A percentile compares a stretch with the other conserved stretches of the same genome.
Conservation (phyloP, 2,329 filamentous ascomycete species). For the Geoglossum cookeanum region DNA sequence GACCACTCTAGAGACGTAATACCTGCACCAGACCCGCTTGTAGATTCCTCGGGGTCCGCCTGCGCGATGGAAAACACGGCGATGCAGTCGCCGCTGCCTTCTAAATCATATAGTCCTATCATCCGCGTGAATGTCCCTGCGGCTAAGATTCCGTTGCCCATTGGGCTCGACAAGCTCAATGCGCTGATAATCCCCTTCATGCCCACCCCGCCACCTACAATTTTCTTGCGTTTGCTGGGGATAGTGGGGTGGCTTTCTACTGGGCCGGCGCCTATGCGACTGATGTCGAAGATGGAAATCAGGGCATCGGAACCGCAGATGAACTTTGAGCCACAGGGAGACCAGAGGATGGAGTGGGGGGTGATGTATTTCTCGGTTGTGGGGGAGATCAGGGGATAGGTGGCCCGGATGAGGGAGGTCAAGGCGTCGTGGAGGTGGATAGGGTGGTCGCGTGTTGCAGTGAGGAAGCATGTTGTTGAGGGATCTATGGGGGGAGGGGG, state of each 20-base stretch:
- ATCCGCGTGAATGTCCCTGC: constrained; percentile 37
- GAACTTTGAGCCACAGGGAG: constrained; percentile 28
- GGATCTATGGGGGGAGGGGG: constrained; percentile 19
- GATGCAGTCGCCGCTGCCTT: constrained; percentile 28
- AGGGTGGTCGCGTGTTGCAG: constrained; percentile 33
- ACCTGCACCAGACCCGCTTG: constrained; percentile 25
- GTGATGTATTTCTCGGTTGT: constrained; percentile 37
- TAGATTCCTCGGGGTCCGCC: constrained; percentile 14
- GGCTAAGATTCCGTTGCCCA: constrained; percentile 29
- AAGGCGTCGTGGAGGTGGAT: constrained; percentile 37
- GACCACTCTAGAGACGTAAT: constrained; percentile 38
- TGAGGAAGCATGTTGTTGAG: constrained; percentile 30
- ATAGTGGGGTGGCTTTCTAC: constrained; percentile 26
- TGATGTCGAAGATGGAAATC: constrained; percentile 37
- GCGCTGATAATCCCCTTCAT: constrained; percentile 38
- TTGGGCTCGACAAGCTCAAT: constrained; percentile 24
- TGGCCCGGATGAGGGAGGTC: constrained; percentile 25
- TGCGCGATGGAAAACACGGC: constrained; percentile 30
- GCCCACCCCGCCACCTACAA: constrained; percentile 26
- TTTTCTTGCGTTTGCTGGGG: constrained; percentile 25
- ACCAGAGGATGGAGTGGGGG: constrained; percentile 36
- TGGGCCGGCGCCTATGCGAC: constrained; percentile 28
- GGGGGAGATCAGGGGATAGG: constrained; percentile 34
- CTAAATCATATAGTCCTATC: constrained; percentile 34
- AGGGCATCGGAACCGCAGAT: constrained; percentile 35